Conservation (phyloP, 1,139 yeast species). For the Meyerozyma elateridarum region DNA sequence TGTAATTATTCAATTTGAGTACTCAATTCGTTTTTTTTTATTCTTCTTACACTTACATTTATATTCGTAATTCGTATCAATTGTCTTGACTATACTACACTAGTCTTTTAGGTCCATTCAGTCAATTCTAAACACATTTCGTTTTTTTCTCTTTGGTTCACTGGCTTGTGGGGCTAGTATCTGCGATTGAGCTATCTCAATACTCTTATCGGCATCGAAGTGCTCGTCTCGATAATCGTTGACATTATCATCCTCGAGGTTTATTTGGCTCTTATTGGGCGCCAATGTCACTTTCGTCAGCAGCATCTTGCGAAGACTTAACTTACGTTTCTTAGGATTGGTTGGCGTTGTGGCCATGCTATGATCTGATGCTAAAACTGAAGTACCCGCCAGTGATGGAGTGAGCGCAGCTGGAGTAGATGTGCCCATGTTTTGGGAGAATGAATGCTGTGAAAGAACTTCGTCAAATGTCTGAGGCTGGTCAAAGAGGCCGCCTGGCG, state of each 20-base stretch:
- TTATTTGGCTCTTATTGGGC: conserved; percentile 2
- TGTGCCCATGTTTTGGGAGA: conserved; percentile 5
- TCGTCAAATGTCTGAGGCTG: conserved; percentile 3
- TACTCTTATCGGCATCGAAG: conserved; percentile 4
- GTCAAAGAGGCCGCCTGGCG: conserved; percentile 3
- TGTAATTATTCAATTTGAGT: too few relatives aligned
- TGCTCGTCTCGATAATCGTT: conserved; percentile 4
- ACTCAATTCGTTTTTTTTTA: not conserved
- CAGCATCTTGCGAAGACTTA: conserved; percentile 1
- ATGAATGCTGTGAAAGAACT: conserved; percentile 2
- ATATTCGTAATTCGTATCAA: not conserved
- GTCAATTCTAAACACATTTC: conserved; percentile 5
- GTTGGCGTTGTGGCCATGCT: too few relatives aligned
- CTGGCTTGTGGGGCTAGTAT: conserved; percentile 2
- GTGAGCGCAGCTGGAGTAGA: conserved; percentile 1
- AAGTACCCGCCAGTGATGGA: not conserved
- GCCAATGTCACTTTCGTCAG: conserved; percentile 2
- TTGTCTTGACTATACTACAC: not conserved
- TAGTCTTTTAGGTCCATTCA: conserved; percentile 1
- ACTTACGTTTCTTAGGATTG: not conserved
- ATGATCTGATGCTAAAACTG: conserved; percentile 1
- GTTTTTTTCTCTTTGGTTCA: conserved; percentile 3
- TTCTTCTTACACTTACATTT: not conserved
- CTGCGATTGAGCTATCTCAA: too few relatives aligned
- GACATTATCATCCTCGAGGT: conserved; percentile 4